A percentile compares a stretch with the other conserved stretches of the same genome.
Evolutionary conservation across 768 basidiomycete species (phyloP).

Genomic region (Kwoniella sp.): DNA sequence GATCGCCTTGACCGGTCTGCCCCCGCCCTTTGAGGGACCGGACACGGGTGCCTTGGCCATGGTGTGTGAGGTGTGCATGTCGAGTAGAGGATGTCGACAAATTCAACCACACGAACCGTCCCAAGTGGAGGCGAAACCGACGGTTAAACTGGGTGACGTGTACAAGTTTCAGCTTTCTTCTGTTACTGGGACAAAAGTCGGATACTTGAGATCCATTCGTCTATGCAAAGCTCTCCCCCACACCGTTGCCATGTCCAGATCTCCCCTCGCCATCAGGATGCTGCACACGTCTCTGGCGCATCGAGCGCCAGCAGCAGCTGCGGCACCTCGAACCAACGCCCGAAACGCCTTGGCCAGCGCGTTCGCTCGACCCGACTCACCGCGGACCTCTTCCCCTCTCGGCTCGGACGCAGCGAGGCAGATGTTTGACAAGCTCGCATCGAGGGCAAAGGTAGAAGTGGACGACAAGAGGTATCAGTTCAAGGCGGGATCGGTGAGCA

Average conservation of each 20-base stretch:
- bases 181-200: too few relatives aligned
- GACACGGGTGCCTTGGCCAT: conserved; percentile 14
- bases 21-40: conserved; percentile 6
- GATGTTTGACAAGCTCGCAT: conserved; percentile 5
- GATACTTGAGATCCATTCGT: too few relatives aligned
- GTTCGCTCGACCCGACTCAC: too few relatives aligned
- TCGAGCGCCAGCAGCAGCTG: neutral
- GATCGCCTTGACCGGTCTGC: conserved; percentile 15
- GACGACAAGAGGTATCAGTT: conserved; percentile 8
- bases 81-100: too few relatives aligned
- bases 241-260: conserved; percentile 13
- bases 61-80: neutral
- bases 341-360: too few relatives aligned
- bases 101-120: too few relatives aligned
- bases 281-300: conserved; percentile 14
- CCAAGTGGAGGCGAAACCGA: too few relatives aligned
- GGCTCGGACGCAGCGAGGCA: neutral
- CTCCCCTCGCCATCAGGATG: conserved; percentile 6
- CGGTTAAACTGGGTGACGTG: too few relatives aligned
- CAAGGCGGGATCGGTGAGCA: conserved; percentile 7
- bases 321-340: too few relatives aligned
- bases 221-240: too few relatives aligned
- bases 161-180: too few relatives aligned
- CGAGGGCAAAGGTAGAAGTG: conserved; percentile 1
- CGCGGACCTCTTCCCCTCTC: too few relatives aligned